A percentile compares a stretch with the other conserved stretches of the same genome.
These are phyloP conservation scores for Claviceps spartinae DNA, from an alignment of 2,329 filamentous ascomycete species.

Conservation along the genomic window DNA sequence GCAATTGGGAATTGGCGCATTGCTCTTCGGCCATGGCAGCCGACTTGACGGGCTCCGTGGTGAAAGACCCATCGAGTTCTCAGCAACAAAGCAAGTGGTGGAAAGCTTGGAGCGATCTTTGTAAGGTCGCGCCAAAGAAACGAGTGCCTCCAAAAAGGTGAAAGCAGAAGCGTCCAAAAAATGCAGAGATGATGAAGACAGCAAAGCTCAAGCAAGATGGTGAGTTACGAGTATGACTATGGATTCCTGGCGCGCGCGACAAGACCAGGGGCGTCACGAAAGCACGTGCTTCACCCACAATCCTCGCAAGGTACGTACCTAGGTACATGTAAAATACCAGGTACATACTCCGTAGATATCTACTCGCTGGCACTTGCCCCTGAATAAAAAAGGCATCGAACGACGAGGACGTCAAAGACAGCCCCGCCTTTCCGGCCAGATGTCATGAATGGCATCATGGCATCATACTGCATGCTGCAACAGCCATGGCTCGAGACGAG, in stretches of 20 bases:
- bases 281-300: not conserved
- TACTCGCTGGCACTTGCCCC: too few relatives aligned
- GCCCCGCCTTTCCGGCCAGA: too few relatives aligned
- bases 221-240: not conserved
- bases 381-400: too few relatives aligned
- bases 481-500: too few relatives aligned
- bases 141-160: not conserved
- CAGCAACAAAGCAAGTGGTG: not conserved
- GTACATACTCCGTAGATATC: too few relatives aligned
- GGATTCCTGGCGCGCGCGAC: not conserved
- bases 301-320: too few relatives aligned
- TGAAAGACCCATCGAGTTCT: not conserved
- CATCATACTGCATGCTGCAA: too few relatives aligned
- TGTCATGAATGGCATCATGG: too few relatives aligned
- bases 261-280: not conserved
- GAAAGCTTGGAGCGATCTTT: not conserved
- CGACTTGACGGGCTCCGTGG: not conserved
- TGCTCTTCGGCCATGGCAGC: slow-evolving; percentile 16
- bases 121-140: not conserved
- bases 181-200: not conserved
- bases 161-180: not conserved
- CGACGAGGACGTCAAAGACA: too few relatives aligned
- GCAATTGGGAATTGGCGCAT: slow-evolving; percentile 56
- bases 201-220: not conserved
- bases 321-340: too few relatives aligned